Evolutionary conservation across 2,329 filamentous ascomycete species (phyloP), one percentile per base, ranked within the genome.

Genomic region (Phialophora expanda): DNA sequence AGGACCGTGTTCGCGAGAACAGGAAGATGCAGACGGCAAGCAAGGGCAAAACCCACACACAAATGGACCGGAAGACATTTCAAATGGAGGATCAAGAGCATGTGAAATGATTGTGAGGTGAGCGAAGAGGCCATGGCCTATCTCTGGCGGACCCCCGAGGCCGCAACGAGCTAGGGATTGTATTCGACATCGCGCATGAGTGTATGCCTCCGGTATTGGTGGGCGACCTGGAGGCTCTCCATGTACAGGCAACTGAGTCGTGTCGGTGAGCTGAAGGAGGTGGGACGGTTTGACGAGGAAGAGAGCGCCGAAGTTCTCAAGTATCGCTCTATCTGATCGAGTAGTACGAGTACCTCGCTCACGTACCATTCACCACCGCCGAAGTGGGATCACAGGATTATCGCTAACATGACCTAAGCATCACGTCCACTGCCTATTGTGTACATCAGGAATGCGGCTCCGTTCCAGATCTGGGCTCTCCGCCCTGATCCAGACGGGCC

Each of bases 401-500:
- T 55, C 26, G 53, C n/a, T 24, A 55, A 22, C 24, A 32, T 55
- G 53, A 55, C 53, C 53, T 55, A 30, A 55, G 53, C 53, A 55
- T 55, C 53, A 55, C 17, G 53, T 55, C n/a, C 24, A 28, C 55
- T 57, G 32, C 55, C 55, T 57, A 41, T 57, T 57, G 55, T 57
- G 32, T 57, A 57, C 55, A 57, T 57, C 22, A 22, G 32, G 38
- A 30, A 44, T 41, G 55, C 30, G 55, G 26, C 53, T 56, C 26
- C 53, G 53, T 28, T 11, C 53, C 53, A 51, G 20, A 51, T 51
- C 48, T 11, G 48, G 22, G 24, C 11, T 22, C 14, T 20, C n/a
- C 53, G 53, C 53, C 53, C 30, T 14, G 17, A 7, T 56, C 32
- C 53, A 28, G 20, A 9, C 53, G 20, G 26, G 26, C 28, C 28